A percentile compares a stretch with the other conserved stretches of the same genome.
These are phyloP conservation scores for Aspergillus caelatus DNA, from an alignment of 2,329 filamentous ascomycete genomes.

Conservation along the genomic window DNA sequence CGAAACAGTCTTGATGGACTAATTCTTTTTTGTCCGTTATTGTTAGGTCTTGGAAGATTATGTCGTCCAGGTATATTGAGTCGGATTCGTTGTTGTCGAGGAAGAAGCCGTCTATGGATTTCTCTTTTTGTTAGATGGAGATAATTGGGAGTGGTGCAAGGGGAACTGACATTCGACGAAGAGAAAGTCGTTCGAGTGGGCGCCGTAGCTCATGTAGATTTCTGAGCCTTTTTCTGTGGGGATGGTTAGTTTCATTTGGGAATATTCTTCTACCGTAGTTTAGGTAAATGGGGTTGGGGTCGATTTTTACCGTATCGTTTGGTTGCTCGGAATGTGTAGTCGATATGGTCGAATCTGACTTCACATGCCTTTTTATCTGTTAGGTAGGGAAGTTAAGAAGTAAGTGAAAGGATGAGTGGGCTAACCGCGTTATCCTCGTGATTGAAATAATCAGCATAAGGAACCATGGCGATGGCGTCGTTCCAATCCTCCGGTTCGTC, in stretches of 20 bases:
- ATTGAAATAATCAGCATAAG: conserved; percentile 47
- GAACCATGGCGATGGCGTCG: conserved; percentile 44
- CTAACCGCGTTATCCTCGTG: conserved; percentile 40
- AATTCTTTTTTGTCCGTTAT: conserved; percentile 27
- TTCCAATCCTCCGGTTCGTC: conserved; percentile 36
- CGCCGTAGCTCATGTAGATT: conserved; percentile 42
- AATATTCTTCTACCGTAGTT: background rate
- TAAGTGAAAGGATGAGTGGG: background rate
- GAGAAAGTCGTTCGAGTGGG: conserved; percentile 42
- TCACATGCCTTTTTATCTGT: conserved; percentile 26
- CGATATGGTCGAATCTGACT: conserved; percentile 28
- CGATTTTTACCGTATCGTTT: conserved; percentile 27
- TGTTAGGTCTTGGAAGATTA: conserved; percentile 31
- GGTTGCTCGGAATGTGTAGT: conserved; percentile 32
- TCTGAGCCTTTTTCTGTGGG: conserved; percentile 39
- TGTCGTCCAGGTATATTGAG: conserved; percentile 37
- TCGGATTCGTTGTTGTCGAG: conserved; percentile 38
- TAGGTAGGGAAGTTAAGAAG: background rate
- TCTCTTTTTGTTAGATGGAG: background rate
- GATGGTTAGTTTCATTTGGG: background rate
- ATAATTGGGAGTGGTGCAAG: background rate
- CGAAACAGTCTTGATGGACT: conserved; percentile 26
- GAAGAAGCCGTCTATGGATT: conserved; percentile 38
- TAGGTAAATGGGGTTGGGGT: background rate
- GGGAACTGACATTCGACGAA: conserved; percentile 37